These are phyloP conservation scores for Nicotiana knightiana DNA, from an alignment of 257 asterid genomes.

Conservation along the genomic window DNA sequence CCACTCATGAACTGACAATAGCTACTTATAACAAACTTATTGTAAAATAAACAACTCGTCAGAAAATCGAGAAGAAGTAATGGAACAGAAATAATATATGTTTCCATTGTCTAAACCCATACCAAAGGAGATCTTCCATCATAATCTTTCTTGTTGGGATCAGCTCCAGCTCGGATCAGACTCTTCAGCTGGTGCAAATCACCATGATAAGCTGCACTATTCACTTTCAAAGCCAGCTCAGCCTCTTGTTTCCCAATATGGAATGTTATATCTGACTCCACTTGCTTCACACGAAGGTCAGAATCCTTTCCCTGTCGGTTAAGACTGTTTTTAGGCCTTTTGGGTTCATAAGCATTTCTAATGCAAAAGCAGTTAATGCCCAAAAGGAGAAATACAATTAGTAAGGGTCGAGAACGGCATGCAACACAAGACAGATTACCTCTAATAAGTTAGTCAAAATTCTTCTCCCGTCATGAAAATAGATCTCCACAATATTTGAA, in stretches of 20 bases:
- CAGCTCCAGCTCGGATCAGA: constrained; percentile 85
- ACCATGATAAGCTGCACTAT: constrained; percentile 75
- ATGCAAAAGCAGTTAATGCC: not conserved
- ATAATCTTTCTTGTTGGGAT: constrained; percentile 75
- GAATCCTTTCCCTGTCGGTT: constrained; percentile 61
- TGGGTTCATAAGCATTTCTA: not conserved
- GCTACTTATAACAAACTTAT: not conserved
- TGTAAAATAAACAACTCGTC: not conserved
- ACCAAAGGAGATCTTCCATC: constrained; percentile 98
- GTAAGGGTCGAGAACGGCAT: not conserved
- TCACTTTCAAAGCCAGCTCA: constrained; percentile 84
- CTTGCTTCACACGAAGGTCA: constrained; percentile 59
- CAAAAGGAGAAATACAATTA: not conserved
- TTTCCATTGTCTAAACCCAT: constrained; percentile 11
- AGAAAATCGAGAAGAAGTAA: not conserved
- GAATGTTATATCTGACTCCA: constrained; percentile 65
- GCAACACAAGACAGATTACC: constrained; percentile 35
- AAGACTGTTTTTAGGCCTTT: not conserved
- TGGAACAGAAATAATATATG: not conserved
- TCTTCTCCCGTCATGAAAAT: constrained; percentile 84
- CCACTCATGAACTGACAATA: not conserved
- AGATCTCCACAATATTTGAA: constrained; percentile 79
- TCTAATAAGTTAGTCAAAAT: constrained; percentile 76
- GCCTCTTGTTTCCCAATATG: constrained; percentile 88
- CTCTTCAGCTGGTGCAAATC: constrained; percentile 73